A percentile compares a stretch with the other conserved stretches of the same genome.
Evolutionary conservation across 768 basidiomycete species (phyloP).

Genomic region (Russula earlei): DNA sequence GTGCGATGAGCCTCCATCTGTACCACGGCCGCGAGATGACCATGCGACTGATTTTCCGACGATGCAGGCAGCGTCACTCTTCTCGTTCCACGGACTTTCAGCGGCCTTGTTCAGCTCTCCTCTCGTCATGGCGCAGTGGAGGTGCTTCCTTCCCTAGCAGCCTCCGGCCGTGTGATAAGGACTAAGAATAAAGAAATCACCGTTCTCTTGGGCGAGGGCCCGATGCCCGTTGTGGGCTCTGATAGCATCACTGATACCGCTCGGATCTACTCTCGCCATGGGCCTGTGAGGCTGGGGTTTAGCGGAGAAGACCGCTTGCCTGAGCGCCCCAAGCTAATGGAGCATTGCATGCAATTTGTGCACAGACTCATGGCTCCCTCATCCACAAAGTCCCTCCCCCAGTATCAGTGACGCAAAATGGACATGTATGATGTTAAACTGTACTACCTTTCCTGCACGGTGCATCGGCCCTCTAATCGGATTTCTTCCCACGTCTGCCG

Average conservation of each 20-base stretch:
- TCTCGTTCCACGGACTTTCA: slow-evolving; percentile 16
- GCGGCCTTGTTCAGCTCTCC: slow-evolving; percentile 15
- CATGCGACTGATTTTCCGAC: not conserved
- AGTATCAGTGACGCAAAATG: too few species aligned
- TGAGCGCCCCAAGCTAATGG: not conserved
- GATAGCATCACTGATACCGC: slow-evolving; percentile 8
- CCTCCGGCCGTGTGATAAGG: slow-evolving; percentile 6
- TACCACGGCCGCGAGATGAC: not conserved
- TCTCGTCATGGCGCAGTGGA: not conserved
- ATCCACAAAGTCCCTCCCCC: not conserved
- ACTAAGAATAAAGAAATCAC: not conserved
- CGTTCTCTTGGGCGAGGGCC: slow-evolving; percentile 8
- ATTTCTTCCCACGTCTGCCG: not conserved
- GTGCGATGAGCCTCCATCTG: not conserved
- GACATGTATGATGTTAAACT: not conserved
- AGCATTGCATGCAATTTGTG: slow-evolving; percentile 6
- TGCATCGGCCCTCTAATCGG: not conserved
- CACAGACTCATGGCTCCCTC: not conserved
- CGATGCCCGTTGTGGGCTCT: not conserved
- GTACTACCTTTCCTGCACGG: not conserved
- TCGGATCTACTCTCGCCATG: slow-evolving; percentile 10
- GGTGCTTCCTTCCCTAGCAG: slow-evolving; percentile 8
- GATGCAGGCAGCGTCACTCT: slow-evolving; percentile 8
- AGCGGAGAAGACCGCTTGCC: slow-evolving; percentile 15
- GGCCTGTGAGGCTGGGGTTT: slow-evolving; percentile 13